phyloP scores from a whole-genome alignment of 371 early-diverging fungal genomes.

The Synchytrium microbalum region DNA sequence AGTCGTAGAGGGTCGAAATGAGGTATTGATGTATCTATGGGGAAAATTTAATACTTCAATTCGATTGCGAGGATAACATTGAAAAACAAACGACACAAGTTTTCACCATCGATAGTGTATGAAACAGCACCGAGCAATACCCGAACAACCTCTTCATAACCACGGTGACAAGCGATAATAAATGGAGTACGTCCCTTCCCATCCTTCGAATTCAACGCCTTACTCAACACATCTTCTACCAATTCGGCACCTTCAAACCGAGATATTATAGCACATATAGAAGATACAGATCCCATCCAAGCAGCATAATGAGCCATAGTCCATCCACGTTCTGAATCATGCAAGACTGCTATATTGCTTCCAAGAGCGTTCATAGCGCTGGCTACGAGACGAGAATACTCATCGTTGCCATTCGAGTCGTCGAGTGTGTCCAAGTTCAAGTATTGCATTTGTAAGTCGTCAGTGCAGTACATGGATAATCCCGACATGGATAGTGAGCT shows the following conservation, averaged over 20 bases:
- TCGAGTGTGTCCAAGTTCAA: no score
- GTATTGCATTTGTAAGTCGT: no score
- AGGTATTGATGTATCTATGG: background rate
- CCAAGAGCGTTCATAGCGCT: no score
- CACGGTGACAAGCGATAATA: background rate
- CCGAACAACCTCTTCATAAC: background rate
- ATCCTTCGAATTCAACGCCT: background rate
- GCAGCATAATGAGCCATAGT: background rate
- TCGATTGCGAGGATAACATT: no score
- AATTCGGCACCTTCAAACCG: background rate
- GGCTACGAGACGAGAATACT: no score
- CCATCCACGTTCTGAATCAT: no score
- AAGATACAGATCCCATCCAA: background rate
- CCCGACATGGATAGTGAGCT: no score
- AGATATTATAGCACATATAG: background rate
- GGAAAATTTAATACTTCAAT: no score
- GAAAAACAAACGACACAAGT: no score
- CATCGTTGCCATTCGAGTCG: no score
- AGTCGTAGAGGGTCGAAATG: background rate
- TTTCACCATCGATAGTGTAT: background rate
- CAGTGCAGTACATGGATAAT: no score
- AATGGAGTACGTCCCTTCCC: background rate
- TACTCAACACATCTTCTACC: background rate
- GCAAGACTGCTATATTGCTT: no score
- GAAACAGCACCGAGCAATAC: background rate